These are phyloP conservation scores for Alternaria solani DNA, from an alignment of 2,329 filamentous ascomycete species.

Conservation along the genomic window DNA sequence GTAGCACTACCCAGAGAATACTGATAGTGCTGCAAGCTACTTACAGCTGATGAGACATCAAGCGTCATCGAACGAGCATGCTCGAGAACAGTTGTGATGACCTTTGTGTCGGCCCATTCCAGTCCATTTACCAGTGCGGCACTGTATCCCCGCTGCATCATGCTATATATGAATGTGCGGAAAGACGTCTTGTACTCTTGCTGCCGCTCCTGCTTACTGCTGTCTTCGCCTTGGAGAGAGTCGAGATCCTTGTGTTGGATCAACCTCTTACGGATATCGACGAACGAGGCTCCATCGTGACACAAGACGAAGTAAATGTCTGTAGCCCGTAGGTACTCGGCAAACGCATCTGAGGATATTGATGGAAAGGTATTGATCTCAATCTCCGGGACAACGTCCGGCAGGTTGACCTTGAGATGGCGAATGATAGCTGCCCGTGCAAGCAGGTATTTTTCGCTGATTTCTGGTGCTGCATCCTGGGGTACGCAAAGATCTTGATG, in stretches of 20 bases:
- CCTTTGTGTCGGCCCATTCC: constrained; percentile 71
- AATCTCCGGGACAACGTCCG: constrained; percentile 50
- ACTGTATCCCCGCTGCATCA: constrained; percentile 66
- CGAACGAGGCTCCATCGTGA: constrained; percentile 65
- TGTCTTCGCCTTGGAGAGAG: constrained; percentile 29
- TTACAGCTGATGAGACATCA: constrained; percentile 27
- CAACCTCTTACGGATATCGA: constrained; percentile 29
- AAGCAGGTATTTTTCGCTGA: constrained; percentile 65
- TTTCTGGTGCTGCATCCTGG: constrained; percentile 38
- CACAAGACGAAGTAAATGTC: constrained; percentile 73
- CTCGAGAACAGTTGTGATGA: constrained; percentile 43
- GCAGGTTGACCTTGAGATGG: constrained; percentile 64
- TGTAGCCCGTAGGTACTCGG: constrained; percentile 61
- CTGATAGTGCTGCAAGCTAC: constrained; percentile 3
- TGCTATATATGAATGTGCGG: constrained; percentile 62
- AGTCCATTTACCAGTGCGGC: constrained; percentile 70
- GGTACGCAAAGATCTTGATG: constrained; percentile 66
- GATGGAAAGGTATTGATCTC: constrained; percentile 59
- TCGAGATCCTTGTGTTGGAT: constrained; percentile 28
- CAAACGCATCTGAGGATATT: constrained; percentile 60
- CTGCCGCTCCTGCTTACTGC: constrained; percentile 26
- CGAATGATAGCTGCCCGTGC: constrained; percentile 69
- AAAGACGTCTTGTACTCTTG: constrained; percentile 41
- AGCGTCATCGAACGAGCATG: constrained; percentile 29
- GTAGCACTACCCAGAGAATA: background rate